Conservation (phyloP, 2,329 filamentous ascomycete genomes). For the Microdochium paspali region DNA sequence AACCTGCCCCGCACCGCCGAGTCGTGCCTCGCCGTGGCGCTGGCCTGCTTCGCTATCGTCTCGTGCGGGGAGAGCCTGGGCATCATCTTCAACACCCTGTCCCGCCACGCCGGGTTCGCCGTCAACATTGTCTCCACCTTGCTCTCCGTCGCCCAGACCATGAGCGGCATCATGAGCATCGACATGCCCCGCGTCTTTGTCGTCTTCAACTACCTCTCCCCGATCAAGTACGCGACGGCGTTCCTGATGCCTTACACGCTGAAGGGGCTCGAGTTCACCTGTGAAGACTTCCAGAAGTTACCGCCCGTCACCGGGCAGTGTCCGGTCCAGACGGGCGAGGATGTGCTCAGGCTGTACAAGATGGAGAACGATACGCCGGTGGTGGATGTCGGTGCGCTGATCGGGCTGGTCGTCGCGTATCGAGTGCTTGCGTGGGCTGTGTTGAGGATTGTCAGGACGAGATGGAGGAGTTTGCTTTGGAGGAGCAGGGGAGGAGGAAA, state of each 20-base stretch:
- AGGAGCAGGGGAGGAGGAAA: too few relatives aligned
- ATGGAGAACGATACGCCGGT: constrained; percentile 49
- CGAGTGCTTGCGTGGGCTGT: constrained; percentile 52
- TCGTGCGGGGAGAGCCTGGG: constrained; percentile 67
- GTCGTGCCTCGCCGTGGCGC: constrained; percentile 59
- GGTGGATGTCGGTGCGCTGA: constrained; percentile 53
- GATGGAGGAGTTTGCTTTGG: constrained; percentile 29
- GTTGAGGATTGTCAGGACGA: constrained; percentile 42
- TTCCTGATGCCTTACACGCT: constrained; percentile 60
- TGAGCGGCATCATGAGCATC: constrained; percentile 63
- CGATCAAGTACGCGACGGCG: constrained; percentile 59
- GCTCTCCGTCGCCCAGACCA: constrained; percentile 60
- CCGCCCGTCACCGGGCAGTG: constrained; percentile 46
- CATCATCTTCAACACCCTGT: constrained; percentile 73
- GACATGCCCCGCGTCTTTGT: constrained; percentile 57
- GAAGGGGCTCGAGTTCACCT: constrained; percentile 51
- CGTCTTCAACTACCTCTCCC: constrained; percentile 62
- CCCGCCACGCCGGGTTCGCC: constrained; percentile 65
- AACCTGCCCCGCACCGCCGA: constrained; percentile 52
- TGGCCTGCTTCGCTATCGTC: constrained; percentile 64
- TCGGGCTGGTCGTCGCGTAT: constrained; percentile 55
- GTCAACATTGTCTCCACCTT: constrained; percentile 64
- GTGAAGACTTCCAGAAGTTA: constrained; percentile 49
- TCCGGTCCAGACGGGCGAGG: constrained; percentile 53
- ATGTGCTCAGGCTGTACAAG: constrained; percentile 59